Base-by-base conservation (phyloP, 2,329 filamentous ascomycete genomes). In the Tolypocladium inflatum region DNA sequence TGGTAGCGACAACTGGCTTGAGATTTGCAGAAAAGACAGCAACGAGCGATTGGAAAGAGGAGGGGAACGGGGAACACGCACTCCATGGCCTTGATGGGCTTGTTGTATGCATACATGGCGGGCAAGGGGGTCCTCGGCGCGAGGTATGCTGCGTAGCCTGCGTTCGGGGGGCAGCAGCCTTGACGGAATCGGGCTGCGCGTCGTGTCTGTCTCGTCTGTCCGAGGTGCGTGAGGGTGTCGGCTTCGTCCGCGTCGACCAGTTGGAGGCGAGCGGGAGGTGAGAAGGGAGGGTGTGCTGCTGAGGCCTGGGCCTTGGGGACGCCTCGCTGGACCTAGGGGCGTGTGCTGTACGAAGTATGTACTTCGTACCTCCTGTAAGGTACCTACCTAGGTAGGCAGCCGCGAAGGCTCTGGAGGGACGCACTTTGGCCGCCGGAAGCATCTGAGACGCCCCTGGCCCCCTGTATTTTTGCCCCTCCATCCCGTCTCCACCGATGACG, bases 31-130 rank as follows among this genome's bases (percentile, higher is more conserved):
- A 48, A 53, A 60, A 53, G 58, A 60, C 33, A 42, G 19, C n/a
- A 42, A 35, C 55, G 50, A 15, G 53, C 57, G 39, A 57, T 54
- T 19, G 23, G 43, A 54, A 19, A 52, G 35, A 58, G 52, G 39
- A 37, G 50, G 45, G 52, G 58, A 15, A 33, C 30, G 37, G 55
- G 57, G 38, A 55, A 57, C 35, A 67, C 72, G 68, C 64, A 74
- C 72, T 73, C 70, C 70, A 74, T 68, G 63, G 67, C 65, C 66
- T 65, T 69, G 60, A 74, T 72, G 63, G 70, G 68, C 59, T 73
- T 73, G 57, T 73, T 70, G 64, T 71, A 72, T 45, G 66, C 67
- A 62, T 70, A 73, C 68, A 71, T 71, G 63, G 58, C 62, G 63
- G 42, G 48, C 33, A 55, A 58, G 59, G 58, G 26, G 26, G 56